Base-by-base conservation (phyloP, 345 rosid species). In the Anastatica hierochuntica region DNA sequence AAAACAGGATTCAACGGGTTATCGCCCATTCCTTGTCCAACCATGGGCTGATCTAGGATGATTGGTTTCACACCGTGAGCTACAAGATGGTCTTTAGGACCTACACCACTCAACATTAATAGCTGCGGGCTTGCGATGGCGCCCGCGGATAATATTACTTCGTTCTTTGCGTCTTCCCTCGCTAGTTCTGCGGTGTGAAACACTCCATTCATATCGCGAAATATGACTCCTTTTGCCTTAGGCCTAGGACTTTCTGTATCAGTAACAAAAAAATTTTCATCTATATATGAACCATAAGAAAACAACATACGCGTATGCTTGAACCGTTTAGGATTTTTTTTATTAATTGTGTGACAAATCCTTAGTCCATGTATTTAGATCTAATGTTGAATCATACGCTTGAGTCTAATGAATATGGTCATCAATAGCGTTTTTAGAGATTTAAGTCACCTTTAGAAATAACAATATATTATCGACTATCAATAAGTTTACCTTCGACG, bases 81-180 rank as follows among this genome's bases (percentile, higher is more conserved):
- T 12, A 12, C n/a, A 12, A 85, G 90, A 19, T 77, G 79, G 12
- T 43, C 9, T 12, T 34, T 56, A 0, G 97, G 97, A 35, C 95
- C 97, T 11, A 89, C 66, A 0, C 95, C 94, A 21, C 94, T 89
- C n/a, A 89, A 49, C 95, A 89, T 76, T 53, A 90, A 39, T 18
- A 83, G 19, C 10, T 83, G 95, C 4, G 95, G 97, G 74, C 97
- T 90, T 27, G 95, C 94, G 0, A 90, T 21, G 23, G 97, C 94
- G 0, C 97, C 94, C 0, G 97, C 88, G 0, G 97, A 66, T 44
- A 81, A 8, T 15, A 90, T 78, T 27, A 86, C 67, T 75, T 89
- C 97, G 42, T 60, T 85, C 63, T 37, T 72, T 1, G 41, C 16
- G 20, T 63, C 53, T 15, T 53, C 63, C 4, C 17, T 67, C 42